phyloP scores from a whole-genome alignment of 805 yeast genomes.

The Monosporozyma unispora region DNA sequence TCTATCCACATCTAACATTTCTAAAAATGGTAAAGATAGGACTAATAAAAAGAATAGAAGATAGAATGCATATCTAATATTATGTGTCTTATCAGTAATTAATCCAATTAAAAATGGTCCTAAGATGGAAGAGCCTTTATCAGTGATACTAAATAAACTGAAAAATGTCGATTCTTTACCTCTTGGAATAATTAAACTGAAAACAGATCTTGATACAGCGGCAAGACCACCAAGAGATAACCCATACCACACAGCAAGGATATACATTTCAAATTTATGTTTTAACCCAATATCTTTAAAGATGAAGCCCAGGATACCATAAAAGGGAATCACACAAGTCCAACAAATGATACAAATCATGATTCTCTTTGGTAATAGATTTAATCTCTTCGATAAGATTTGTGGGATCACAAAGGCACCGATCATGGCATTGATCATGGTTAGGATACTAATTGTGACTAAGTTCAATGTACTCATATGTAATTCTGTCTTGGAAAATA shows the following conservation, averaged over 20 bases:
- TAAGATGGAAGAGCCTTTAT: slow-evolving; percentile 66
- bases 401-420: slow-evolving; percentile 58
- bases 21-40: slow-evolving; percentile 49
- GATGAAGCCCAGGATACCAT: slow-evolving; percentile 61
- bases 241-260: slow-evolving; percentile 69
- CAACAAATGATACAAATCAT: slow-evolving; percentile 47
- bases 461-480: slow-evolving; percentile 59
- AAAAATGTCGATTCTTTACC: slow-evolving; percentile 73
- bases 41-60: slow-evolving; percentile 46
- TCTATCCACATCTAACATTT: slow-evolving; percentile 47
- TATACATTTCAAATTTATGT: slow-evolving; percentile 57
- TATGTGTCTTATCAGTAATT: slow-evolving; percentile 63
- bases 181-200: slow-evolving; percentile 57
- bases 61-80: slow-evolving; percentile 65
- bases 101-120: slow-evolving; percentile 71
- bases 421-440: slow-evolving; percentile 56
- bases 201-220: slow-evolving; percentile 60
- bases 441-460: slow-evolving; percentile 54
- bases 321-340: slow-evolving; percentile 60
- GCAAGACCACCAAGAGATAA: slow-evolving; percentile 64
- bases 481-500: slow-evolving; percentile 64
- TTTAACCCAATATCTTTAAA: slow-evolving; percentile 48
- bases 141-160: slow-evolving; percentile 68
- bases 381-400: slow-evolving; percentile 29
- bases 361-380: slow-evolving; percentile 38